Conservation (phyloP, 2,329 filamentous ascomycete species). For the Colletotrichum lentis region DNA sequence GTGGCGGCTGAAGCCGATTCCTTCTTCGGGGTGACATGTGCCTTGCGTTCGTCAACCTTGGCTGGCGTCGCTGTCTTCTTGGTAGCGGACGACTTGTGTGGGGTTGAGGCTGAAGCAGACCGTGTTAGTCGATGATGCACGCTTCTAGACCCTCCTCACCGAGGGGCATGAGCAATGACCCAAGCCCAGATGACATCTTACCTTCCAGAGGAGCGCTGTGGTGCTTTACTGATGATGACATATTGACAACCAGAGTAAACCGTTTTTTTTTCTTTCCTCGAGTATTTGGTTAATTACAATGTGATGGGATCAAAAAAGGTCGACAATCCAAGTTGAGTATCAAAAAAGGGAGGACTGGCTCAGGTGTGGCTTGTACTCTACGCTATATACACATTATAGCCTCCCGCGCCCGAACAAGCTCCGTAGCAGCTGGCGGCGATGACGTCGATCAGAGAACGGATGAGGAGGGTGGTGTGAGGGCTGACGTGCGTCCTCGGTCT, state of each 20-base stretch:
- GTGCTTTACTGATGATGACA: conserved; percentile 25
- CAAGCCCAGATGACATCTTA: not conserved
- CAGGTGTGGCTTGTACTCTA: conserved; percentile 12
- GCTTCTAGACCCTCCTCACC: too few relatives aligned
- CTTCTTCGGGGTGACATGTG: conserved; percentile 11
- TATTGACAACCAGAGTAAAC: too few relatives aligned
- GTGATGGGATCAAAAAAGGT: not conserved
- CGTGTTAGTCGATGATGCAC: not conserved
- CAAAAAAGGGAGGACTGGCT: fast-evolving
- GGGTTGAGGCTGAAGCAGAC: conserved; percentile 9
- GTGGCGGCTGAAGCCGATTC: not conserved
- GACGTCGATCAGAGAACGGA: conserved; percentile 18
- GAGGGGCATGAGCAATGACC: too few relatives aligned
- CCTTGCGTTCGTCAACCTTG: not conserved
- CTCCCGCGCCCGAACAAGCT: not conserved
- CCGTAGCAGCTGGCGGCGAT: conserved; percentile 6
- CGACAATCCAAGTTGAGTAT: not conserved
- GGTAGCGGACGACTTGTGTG: conserved; percentile 5
- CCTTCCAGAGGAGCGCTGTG: conserved; percentile 15
- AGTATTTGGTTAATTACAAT: not conserved
- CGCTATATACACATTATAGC: conserved; percentile 9
- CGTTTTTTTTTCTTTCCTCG: too few relatives aligned
- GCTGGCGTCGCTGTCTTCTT: conserved; percentile 11
- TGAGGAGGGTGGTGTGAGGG: conserved; percentile 26
- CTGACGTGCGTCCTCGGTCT: conserved; percentile 28